phyloP scores from a whole-genome alignment of 306 rosid genomes.

The Prunus campanulata region DNA sequence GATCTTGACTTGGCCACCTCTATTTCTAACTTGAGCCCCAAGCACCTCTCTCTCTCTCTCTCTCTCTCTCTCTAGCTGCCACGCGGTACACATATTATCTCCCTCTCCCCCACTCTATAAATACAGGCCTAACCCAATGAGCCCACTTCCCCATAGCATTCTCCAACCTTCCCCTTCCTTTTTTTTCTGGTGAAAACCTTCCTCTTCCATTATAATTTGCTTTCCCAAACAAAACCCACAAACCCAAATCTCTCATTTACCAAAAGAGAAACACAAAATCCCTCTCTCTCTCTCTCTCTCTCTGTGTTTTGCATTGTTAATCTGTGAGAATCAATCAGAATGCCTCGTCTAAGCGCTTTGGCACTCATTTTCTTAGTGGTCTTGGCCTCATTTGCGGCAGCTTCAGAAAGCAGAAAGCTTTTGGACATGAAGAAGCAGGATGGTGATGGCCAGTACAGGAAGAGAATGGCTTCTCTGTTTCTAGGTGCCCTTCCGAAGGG shows the following conservation, averaged over 20 bases:
- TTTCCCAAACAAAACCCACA: background rate
- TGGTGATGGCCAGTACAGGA: background rate
- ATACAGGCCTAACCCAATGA: slow-evolving; percentile 7
- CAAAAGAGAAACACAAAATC: background rate
- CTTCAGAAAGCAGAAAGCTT: slow-evolving; percentile 52
- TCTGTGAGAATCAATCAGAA: background rate
- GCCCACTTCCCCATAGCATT: background rate
- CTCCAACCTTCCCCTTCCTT: background rate
- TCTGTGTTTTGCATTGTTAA: background rate
- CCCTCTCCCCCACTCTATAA: background rate
- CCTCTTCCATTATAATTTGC: too few species aligned
- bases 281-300: slow-evolving; percentile 1
- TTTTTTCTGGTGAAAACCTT: too few species aligned
- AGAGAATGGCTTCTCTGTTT: slow-evolving; percentile 33
- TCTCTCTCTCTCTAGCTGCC: slow-evolving; percentile 1
- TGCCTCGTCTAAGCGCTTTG: slow-evolving; percentile 45
- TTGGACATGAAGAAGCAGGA: slow-evolving; percentile 9
- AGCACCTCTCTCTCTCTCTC: slow-evolving; percentile 17
- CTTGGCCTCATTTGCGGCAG: slow-evolving; percentile 32
- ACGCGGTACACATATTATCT: slow-evolving; percentile 6
- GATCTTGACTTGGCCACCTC: slow-evolving; percentile 32
- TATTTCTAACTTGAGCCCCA: slow-evolving; percentile 33
- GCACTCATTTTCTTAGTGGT: slow-evolving; percentile 36
- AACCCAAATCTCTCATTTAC: background rate
- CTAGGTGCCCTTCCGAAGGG: slow-evolving; percentile 75